These are phyloP conservation scores for Kurtzmaniella quercitrusa DNA, from an alignment of 1,139 yeast species.

Conservation along the genomic window DNA sequence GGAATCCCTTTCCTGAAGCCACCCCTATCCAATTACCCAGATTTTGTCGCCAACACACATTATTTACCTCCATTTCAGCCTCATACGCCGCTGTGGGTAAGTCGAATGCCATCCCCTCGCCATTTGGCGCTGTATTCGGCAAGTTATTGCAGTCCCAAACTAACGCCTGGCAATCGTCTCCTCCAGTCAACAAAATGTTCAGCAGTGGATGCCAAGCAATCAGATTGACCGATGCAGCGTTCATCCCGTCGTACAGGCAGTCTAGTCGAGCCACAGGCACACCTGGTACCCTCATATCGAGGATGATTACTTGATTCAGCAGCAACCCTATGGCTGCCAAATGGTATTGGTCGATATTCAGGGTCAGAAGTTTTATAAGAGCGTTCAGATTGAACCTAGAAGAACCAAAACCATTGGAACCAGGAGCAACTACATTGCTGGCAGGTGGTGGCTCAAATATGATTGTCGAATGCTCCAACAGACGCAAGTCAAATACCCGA, in stretches of 20 bases:
- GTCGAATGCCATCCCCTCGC: slow-evolving; percentile 21
- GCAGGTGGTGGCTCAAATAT: slow-evolving; percentile 61
- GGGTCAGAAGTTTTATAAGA: slow-evolving; percentile 68
- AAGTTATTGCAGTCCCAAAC: slow-evolving; percentile 68
- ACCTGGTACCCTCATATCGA: slow-evolving; percentile 90
- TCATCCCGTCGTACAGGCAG: slow-evolving; percentile 53
- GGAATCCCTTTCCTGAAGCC: slow-evolving; percentile 76
- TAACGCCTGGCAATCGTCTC: slow-evolving; percentile 88
- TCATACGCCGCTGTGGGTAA: slow-evolving; percentile 53
- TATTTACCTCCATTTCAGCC: slow-evolving; percentile 67
- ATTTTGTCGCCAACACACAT: slow-evolving; percentile 65
- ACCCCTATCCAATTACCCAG: slow-evolving; percentile 79
- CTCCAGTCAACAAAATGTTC: slow-evolving; percentile 66
- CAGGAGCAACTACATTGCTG: slow-evolving; percentile 7
- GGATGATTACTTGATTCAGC: slow-evolving; percentile 59
- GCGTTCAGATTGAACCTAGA: slow-evolving; percentile 45
- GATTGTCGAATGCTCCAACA: slow-evolving; percentile 90
- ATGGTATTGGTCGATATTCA: slow-evolving; percentile 76
- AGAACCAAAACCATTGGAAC: slow-evolving; percentile 1
- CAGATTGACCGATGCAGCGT: slow-evolving; percentile 59
- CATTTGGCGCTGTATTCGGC: slow-evolving; percentile 3
- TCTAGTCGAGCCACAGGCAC: slow-evolving; percentile 65
- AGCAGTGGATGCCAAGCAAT: slow-evolving; percentile 82
- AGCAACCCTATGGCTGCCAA: slow-evolving; percentile 75
- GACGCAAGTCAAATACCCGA: slow-evolving; percentile 83